Percentiles rank a stretch among this genome's conserved stretches.
Conservation (phyloP, 257 asterid genomes). For the Echium plantagineum region DNA sequence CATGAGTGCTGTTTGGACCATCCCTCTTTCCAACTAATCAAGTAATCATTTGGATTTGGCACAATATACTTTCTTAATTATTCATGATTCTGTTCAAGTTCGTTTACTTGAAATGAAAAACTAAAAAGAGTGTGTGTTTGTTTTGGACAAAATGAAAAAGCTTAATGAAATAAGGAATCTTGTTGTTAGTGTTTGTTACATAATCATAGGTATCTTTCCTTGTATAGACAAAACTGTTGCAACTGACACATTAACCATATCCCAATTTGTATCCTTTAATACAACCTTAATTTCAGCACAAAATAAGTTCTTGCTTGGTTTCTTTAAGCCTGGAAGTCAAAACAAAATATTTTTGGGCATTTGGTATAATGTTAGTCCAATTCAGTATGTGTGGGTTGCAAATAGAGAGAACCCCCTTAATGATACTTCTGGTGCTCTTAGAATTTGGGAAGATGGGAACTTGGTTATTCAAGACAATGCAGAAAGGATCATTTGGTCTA, state of each 20-base stretch:
- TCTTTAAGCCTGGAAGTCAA: conserved; percentile 11
- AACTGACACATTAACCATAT: not conserved
- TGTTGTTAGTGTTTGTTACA: too few relatives aligned
- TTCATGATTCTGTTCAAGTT: too few relatives aligned
- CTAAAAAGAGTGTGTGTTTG: too few relatives aligned
- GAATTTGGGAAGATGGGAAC: conserved; percentile 9
- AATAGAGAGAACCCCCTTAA: conserved; percentile 8
- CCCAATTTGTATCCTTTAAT: not conserved
- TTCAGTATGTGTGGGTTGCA: conserved; percentile 27
- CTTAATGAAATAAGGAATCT: too few relatives aligned
- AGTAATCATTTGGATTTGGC: too few relatives aligned
- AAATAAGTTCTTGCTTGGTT: conserved; percentile 12
- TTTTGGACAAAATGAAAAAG: too few relatives aligned
- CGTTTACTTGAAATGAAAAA: too few relatives aligned
- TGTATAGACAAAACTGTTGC: not conserved
- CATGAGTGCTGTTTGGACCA: too few relatives aligned
- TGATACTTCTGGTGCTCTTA: conserved; percentile 5
- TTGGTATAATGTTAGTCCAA: conserved; percentile 7
- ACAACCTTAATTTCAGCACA: conserved; percentile 8
- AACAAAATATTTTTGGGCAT: conserved; percentile 11
- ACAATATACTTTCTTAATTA: too few relatives aligned
- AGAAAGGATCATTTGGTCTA: conserved; percentile 3
- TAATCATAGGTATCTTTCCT: conserved; percentile 9
- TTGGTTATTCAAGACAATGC: conserved; percentile 1
- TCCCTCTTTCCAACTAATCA: too few relatives aligned